These are phyloP conservation scores for Coemansia sp. DNA, from an alignment of 192 early-diverging fungal species.

Conservation along the genomic window DNA sequence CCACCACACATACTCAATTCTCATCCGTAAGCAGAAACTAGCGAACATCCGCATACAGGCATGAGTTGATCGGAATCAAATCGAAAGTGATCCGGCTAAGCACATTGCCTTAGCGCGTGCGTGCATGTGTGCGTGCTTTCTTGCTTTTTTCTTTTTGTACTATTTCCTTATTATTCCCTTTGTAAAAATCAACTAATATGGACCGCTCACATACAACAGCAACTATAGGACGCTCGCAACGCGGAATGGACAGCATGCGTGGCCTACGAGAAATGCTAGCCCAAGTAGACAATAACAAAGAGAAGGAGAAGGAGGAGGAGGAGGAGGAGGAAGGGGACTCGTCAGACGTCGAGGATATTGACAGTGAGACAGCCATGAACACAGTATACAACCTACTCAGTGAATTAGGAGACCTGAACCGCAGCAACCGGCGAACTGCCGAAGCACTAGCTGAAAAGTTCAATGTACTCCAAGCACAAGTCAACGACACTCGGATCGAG, in stretches of 20 bases:
- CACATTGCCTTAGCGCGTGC: not conserved
- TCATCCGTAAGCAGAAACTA: not conserved
- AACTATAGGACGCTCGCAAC: constrained; percentile 53
- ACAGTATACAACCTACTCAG: constrained; percentile 52
- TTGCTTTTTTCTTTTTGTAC: not conserved
- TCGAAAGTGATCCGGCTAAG: not conserved
- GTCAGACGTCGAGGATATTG: constrained; percentile 48
- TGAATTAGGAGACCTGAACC: constrained; percentile 51
- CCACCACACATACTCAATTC: not conserved
- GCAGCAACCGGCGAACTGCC: constrained; percentile 43
- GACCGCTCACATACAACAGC: constrained; percentile 33
- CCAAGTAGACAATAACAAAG: constrained; percentile 6
- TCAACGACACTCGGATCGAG: not conserved
- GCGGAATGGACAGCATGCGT: constrained; percentile 35
- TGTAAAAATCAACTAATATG: constrained; percentile 17
- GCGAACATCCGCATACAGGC: not conserved
- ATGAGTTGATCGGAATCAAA: not conserved
- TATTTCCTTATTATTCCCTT: constrained; percentile 7
- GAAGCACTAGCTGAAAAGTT: constrained; percentile 44
- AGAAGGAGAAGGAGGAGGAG: constrained; percentile 1
- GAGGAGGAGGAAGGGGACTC: not conserved
- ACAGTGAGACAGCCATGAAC: constrained; percentile 48
- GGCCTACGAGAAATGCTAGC: constrained; percentile 31
- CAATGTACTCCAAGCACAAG: constrained; percentile 37
- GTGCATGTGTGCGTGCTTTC: not conserved